Conservation (phyloP, 1,284 basidiomycete species). For the Termitomyces sp. region DNA sequence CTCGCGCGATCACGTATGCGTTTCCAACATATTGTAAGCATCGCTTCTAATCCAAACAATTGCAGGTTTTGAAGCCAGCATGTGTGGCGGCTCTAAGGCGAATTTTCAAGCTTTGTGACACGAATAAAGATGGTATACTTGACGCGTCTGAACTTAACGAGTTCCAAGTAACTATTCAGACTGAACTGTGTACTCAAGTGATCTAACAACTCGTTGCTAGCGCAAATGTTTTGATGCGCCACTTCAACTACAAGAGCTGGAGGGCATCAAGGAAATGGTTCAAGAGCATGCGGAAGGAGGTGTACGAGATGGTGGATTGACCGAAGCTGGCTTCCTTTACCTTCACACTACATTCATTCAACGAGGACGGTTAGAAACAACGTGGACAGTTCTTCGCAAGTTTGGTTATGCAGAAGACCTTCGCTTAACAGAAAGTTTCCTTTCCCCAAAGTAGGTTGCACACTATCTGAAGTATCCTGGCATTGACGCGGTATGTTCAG, state of each 20-base stretch:
- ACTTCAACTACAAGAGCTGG: slow-evolving; percentile 87
- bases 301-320: slow-evolving; percentile 74
- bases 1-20: slow-evolving; percentile 83
- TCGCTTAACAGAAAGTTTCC: slow-evolving; percentile 81
- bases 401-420: slow-evolving; percentile 97
- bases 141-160: slow-evolving; percentile 92
- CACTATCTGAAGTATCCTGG: neutral
- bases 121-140: slow-evolving; percentile 90
- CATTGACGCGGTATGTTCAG: slow-evolving; percentile 37
- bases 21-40: slow-evolving; percentile 6
- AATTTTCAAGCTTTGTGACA: slow-evolving; percentile 95
- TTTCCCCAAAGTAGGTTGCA: slow-evolving; percentile 70
- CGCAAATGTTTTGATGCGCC: slow-evolving; percentile 94
- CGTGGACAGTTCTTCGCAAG: slow-evolving; percentile 93
- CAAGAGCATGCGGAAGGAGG: slow-evolving; percentile 68
- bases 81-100: slow-evolving; percentile 85
- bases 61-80: slow-evolving; percentile 88
- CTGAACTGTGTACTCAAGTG: neutral
- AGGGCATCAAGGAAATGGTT: slow-evolving; percentile 87
- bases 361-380: slow-evolving; percentile 92
- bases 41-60: slow-evolving; percentile 11
- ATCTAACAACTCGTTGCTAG: slow-evolving; percentile 34
- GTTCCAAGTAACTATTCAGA: slow-evolving; percentile 69
- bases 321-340: slow-evolving; percentile 91
- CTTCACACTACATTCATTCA: slow-evolving; percentile 98